Evolutionary conservation across 225 moss, liverwort and hornwort species (phyloP), one percentile per base, ranked within the genome.

Genomic region (Lunularia cruciata): DNA sequence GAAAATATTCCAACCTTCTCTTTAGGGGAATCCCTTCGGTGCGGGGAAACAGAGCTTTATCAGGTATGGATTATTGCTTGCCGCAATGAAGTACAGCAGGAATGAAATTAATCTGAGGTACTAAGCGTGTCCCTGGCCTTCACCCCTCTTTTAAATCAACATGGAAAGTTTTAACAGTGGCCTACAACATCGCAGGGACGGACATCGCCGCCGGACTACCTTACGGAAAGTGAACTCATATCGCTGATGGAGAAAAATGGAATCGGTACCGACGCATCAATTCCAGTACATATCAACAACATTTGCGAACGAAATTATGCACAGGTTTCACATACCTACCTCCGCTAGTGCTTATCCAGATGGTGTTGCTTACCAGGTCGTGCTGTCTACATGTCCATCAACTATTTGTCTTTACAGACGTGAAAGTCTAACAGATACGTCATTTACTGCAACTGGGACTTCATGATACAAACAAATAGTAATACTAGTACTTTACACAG

Each of bases 221-320:
- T 96, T 52, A 89, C 90, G 6, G 96, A 96, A 79, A 96, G 96
- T 77, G 96, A 96, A 73, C 96, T 96, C 48, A 96, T 96, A 73
- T 84, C 92, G 52, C 70, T 92, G 28, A 96, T 96, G 96, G 96
- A 96, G 68, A 92, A 90, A 83, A 87, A 96, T 86, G 96, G 92
- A 45, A 96, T 96, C 72, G 96, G 96, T 75, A 96, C 96, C 25
- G 96, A 96, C 83, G 96, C 96, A 5, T 96, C 96, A 28, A 96
- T 96, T 54, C 89, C 96, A 57, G 92, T 92, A 32, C 96, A 96
- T 76, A 96, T 96, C 77, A 96, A 96, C 77, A 96, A 96, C 69
- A 96, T 96, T 36, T 96, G 96, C 49, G 96, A 96, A 73, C 90
- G 96, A 8, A 96, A 96, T 67, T 96, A 90, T 84, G 96, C 96